These are phyloP conservation scores for Dactylonectria estremocensis DNA, from an alignment of 2,329 filamentous ascomycete species.

Conservation along the genomic window DNA sequence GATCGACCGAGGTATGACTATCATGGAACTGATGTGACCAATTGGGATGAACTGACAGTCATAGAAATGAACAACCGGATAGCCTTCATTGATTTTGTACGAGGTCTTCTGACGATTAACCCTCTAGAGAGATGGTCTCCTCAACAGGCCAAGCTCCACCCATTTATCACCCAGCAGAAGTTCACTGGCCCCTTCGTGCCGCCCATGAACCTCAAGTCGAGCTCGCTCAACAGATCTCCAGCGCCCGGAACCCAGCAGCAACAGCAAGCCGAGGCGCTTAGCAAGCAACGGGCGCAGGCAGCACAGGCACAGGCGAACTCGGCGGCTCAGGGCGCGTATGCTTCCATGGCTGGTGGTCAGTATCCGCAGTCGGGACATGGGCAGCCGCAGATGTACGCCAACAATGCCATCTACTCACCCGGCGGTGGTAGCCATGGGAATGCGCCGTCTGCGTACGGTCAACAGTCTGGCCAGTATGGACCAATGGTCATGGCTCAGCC, in stretches of 20 bases:
- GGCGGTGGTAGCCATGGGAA: slow-evolving; percentile 61
- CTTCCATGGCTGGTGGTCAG: slow-evolving; percentile 61
- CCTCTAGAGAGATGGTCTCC: slow-evolving; percentile 97
- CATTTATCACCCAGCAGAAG: slow-evolving; percentile 98
- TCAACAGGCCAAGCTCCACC: slow-evolving; percentile 96
- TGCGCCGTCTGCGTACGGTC: slow-evolving; percentile 81
- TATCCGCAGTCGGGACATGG: slow-evolving; percentile 64
- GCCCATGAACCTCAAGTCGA: slow-evolving; percentile 95
- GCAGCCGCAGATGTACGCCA: slow-evolving; percentile 82
- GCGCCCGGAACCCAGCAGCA: slow-evolving; percentile 96
- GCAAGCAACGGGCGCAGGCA: slow-evolving; percentile 87
- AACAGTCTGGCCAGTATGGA: slow-evolving; percentile 79
- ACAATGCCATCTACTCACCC: slow-evolving; percentile 85
- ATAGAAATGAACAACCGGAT: slow-evolving; percentile 98
- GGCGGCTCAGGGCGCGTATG: slow-evolving; percentile 77
- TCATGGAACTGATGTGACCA: not conserved
- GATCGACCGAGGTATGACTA: slow-evolving; percentile 89
- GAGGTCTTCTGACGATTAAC: slow-evolving; percentile 93
- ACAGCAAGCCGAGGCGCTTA: slow-evolving; percentile 92
- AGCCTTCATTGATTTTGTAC: slow-evolving; percentile 98
- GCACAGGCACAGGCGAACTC: slow-evolving; percentile 80
- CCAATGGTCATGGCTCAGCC: slow-evolving; percentile 81
- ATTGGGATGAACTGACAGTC: slow-evolving; percentile 38
- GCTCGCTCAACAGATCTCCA: slow-evolving; percentile 86
- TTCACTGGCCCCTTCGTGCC: slow-evolving; percentile 97